phyloP scores from a whole-genome alignment of 2,329 filamentous ascomycete species.

The Neocucurbitaria cava region DNA sequence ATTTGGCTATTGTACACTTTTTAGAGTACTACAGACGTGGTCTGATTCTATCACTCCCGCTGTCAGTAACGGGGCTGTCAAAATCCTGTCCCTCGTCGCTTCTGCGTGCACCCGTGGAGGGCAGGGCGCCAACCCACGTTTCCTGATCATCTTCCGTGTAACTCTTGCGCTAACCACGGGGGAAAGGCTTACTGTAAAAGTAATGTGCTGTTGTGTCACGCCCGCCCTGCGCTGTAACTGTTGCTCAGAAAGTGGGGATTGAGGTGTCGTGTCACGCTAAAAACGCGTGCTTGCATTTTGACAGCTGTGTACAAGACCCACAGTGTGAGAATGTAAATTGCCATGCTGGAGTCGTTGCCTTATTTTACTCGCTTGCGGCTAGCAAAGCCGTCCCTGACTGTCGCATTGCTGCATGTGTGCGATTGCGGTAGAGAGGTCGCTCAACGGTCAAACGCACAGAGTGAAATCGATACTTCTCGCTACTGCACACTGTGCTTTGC shows the following conservation, averaged over 20 bases:
- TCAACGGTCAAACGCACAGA: background rate
- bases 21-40: slow-evolving; percentile 31
- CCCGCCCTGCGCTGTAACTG: slow-evolving; percentile 43
- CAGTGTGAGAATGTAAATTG: slow-evolving; percentile 25
- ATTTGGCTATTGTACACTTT: slow-evolving; percentile 10
- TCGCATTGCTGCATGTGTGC: slow-evolving; percentile 2
- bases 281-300: slow-evolving; percentile 41
- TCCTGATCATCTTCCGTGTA: slow-evolving; percentile 21
- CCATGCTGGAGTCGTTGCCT: slow-evolving; percentile 4
- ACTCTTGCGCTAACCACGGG: slow-evolving; percentile 23
- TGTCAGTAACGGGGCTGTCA: slow-evolving; percentile 44
- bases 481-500: background rate
- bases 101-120: slow-evolving; percentile 34
- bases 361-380: slow-evolving; percentile 2
- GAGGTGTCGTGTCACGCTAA: slow-evolving; percentile 31
- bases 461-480: background rate
- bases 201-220: slow-evolving; percentile 33
- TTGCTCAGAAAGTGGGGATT: slow-evolving; percentile 32
- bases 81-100: slow-evolving; percentile 34
- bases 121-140: slow-evolving; percentile 42
- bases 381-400: slow-evolving; percentile 5
- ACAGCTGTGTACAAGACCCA: slow-evolving; percentile 30
- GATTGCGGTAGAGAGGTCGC: background rate
- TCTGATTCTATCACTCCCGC: slow-evolving; percentile 38
- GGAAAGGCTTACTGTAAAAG: slow-evolving; percentile 29